Percentiles rank a stretch among this genome's conserved stretches.
Evolutionary conservation across 202 grass and related monocot species (phyloP).

Genomic region (Hordeum pubiflorum): DNA sequence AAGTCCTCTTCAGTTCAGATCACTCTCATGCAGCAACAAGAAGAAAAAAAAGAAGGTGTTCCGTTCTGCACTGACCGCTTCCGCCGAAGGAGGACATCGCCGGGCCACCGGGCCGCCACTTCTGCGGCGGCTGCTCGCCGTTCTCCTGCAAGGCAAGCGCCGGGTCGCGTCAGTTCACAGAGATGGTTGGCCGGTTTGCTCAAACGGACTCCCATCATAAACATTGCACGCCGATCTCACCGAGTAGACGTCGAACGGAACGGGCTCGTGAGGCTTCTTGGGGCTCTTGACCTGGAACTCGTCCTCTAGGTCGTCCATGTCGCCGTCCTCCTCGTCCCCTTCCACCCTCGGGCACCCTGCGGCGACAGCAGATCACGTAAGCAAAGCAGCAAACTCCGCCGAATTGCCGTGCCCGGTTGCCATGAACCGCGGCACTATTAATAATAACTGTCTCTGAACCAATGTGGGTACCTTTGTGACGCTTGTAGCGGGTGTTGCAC

Average conservation of each 20-base stretch:
- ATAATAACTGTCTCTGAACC: too few relatives aligned
- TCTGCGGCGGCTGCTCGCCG: conserved; percentile 53
- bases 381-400: too few relatives aligned
- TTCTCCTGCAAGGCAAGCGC: conserved; percentile 42
- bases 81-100: conserved; percentile 70
- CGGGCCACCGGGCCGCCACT: conserved; percentile 54
- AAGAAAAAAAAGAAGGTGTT: neutral
- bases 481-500: conserved; percentile 91
- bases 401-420: neutral
- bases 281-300: conserved; percentile 79
- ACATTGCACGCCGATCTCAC: conserved; percentile 14
- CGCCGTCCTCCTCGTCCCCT: conserved; percentile 63
- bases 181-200: too few relatives aligned
- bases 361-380: neutral
- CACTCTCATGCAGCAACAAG: neutral
- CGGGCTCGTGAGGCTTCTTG: conserved; percentile 49
- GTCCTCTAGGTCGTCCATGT: conserved; percentile 82
- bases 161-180: neutral
- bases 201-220: too few relatives aligned
- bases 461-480: conserved; percentile 51
- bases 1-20: neutral
- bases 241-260: conserved; percentile 60
- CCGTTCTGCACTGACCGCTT: conserved; percentile 45
- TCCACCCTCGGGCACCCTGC: conserved; percentile 53
- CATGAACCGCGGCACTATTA: neutral